Conservation (phyloP, 805 yeast genomes). For the Tetrapisispora phaffii region DNA sequence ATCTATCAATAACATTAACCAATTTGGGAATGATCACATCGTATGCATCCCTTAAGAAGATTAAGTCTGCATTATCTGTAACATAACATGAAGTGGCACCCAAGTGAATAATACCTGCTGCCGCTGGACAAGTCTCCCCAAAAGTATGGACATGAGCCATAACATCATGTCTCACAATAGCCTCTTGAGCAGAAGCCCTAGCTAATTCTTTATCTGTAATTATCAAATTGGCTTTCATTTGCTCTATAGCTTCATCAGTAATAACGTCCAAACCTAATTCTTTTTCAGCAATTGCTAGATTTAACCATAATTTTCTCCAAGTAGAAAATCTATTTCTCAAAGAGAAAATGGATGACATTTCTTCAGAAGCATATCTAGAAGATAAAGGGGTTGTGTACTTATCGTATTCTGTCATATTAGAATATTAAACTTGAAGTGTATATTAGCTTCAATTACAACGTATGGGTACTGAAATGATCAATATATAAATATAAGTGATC, state of each 20-base stretch:
- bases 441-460: background rate
- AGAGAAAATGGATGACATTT: constrained; percentile 90
- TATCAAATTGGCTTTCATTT: constrained; percentile 65
- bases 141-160: constrained; percentile 98
- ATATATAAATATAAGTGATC: too few relatives aligned
- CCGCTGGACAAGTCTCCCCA: constrained; percentile 87
- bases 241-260: constrained; percentile 82
- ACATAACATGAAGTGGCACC: constrained; percentile 98
- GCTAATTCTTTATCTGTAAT: constrained; percentile 91
- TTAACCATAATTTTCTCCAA: constrained; percentile 96
- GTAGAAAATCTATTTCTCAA: constrained; percentile 90
- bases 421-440: too few relatives aligned
- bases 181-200: constrained; percentile 85
- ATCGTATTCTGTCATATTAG: constrained; percentile 39
- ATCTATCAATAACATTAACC: constrained; percentile 88
- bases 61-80: constrained; percentile 95
- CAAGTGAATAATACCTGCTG: constrained; percentile 94
- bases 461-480: too few relatives aligned
- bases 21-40: constrained; percentile 88
- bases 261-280: constrained; percentile 78
- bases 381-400: constrained; percentile 87
- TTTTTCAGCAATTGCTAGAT: constrained; percentile 90
- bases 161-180: constrained; percentile 96
- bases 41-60: constrained; percentile 91
- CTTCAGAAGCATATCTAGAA: constrained; percentile 94